phyloP scores from a whole-genome alignment of 495 filamentous ascomycete genomes.

The Mycothermus thermophilus region DNA sequence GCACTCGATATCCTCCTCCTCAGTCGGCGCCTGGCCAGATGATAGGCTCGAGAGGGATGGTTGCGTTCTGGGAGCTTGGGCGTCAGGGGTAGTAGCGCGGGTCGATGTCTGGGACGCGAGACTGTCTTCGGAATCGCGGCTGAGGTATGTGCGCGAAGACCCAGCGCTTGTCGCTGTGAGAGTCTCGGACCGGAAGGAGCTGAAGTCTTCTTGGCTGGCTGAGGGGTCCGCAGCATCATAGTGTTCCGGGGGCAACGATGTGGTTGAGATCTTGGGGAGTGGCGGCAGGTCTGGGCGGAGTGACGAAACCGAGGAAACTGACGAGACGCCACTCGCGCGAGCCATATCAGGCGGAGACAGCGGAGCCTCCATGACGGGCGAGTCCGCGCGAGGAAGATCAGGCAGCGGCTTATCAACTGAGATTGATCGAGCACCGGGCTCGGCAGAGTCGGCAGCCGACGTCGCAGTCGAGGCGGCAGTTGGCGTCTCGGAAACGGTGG shows the following conservation, averaged over 20 bases:
- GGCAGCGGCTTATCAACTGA: slow-evolving; percentile 32
- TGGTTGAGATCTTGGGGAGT: slow-evolving; percentile 36
- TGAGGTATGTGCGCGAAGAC: slow-evolving; percentile 59
- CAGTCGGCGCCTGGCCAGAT: slow-evolving; percentile 47
- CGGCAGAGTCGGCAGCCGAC: slow-evolving; percentile 14
- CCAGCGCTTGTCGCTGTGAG: slow-evolving; percentile 39
- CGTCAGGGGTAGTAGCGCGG: slow-evolving; percentile 77
- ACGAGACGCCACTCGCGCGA: too few relatives aligned
- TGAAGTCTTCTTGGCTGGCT: slow-evolving; percentile 31
- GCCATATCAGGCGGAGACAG: too few relatives aligned
- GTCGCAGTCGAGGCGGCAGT: slow-evolving; percentile 12
- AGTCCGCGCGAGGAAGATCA: slow-evolving; percentile 22
- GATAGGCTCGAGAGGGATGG: slow-evolving; percentile 43
- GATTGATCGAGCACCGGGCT: slow-evolving; percentile 18
- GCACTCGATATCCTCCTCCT: slow-evolving; percentile 70
- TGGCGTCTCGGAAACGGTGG: slow-evolving; percentile 21
- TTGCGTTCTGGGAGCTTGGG: slow-evolving; percentile 29
- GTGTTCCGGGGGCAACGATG: slow-evolving; percentile 26
- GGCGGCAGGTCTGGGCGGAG: slow-evolving; percentile 28
- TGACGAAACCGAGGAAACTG: slow-evolving; percentile 28
- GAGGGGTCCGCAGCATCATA: slow-evolving; percentile 36
- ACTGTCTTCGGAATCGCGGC: slow-evolving; percentile 72
- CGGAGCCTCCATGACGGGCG: slow-evolving; percentile 17
- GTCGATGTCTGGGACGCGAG: slow-evolving; percentile 73
- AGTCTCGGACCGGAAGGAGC: slow-evolving; percentile 35